phyloP scores from a whole-genome alignment of 345 rosid genomes.

The Rubroshorea leprosula region DNA sequence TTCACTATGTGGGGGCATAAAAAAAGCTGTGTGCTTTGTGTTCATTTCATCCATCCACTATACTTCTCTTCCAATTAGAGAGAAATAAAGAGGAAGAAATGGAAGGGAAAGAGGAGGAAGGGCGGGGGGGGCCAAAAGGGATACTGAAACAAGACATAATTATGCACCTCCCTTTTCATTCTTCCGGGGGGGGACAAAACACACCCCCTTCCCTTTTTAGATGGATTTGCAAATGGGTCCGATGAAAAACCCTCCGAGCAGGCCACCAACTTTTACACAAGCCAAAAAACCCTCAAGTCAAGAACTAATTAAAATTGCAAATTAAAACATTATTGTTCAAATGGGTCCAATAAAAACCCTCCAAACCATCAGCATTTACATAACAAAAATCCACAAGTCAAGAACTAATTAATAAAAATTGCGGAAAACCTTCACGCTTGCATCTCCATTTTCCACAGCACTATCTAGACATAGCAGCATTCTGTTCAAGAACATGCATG shows the following conservation, averaged over 20 bases:
- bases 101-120: conserved; percentile 8
- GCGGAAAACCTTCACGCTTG: conserved; percentile 1
- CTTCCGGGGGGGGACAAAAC: conserved; percentile 24
- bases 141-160: conserved; percentile 28
- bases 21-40: conserved; percentile 19
- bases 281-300: no score
- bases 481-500: conserved; percentile 22
- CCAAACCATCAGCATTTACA: conserved; percentile 14
- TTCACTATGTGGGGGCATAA: conserved; percentile 30
- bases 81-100: conserved; percentile 9
- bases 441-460: conserved; percentile 24
- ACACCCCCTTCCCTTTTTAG: conserved; percentile 31
- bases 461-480: conserved; percentile 35
- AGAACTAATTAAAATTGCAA: no score
- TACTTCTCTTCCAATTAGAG: not conserved
- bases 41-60: conserved; percentile 19
- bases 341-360: conserved; percentile 15
- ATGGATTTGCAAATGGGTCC: conserved; percentile 32
- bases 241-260: conserved; percentile 10
- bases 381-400: conserved; percentile 5
- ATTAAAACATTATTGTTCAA: no score
- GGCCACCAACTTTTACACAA: conserved; percentile 20
- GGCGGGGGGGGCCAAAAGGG: conserved; percentile 13
- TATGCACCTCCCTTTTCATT: conserved; percentile 27
- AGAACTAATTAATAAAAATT: not conserved